These are phyloP conservation scores for Sporothrix pseudoabietina DNA, from an alignment of 2,329 filamentous ascomycete species.

Conservation along the genomic window DNA sequence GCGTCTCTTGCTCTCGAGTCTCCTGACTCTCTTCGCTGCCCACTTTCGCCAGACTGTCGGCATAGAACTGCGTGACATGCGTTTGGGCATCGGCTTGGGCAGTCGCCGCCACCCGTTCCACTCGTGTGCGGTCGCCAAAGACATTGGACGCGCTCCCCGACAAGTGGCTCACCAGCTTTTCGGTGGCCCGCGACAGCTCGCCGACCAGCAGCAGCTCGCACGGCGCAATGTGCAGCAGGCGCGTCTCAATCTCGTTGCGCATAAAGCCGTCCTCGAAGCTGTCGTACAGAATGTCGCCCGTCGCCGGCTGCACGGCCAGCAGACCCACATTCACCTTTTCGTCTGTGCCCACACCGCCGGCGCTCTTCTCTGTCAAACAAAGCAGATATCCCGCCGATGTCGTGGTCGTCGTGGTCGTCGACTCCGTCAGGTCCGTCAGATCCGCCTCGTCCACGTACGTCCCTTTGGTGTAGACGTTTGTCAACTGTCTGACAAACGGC, in stretches of 20 bases:
- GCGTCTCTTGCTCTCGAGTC: no score
- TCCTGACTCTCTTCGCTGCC: background rate
- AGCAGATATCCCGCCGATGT: constrained; percentile 75
- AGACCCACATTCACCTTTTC: constrained; percentile 92
- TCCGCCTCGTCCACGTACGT: constrained; percentile 97
- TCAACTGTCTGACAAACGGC: constrained; percentile 88
- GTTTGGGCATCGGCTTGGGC: constrained; percentile 85
- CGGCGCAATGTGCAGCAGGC: constrained; percentile 91
- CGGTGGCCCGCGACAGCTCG: constrained; percentile 83
- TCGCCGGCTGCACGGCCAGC: constrained; percentile 91
- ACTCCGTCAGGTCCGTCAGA: constrained; percentile 57
- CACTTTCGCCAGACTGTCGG: constrained; percentile 56
- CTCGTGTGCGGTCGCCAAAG: constrained; percentile 84
- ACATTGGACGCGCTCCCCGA: constrained; percentile 88
- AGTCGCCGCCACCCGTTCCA: constrained; percentile 74
- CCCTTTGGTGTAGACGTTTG: constrained; percentile 95
- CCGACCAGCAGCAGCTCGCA: constrained; percentile 95
- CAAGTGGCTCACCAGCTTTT: constrained; percentile 88
- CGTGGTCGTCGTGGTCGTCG: constrained; percentile 32
- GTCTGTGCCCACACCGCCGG: constrained; percentile 67
- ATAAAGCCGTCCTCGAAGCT: constrained; percentile 97
- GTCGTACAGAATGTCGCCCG: constrained; percentile 94
- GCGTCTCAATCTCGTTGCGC: constrained; percentile 92
- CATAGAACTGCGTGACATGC: constrained; percentile 91
- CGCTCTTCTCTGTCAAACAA: constrained; percentile 83